Evolutionary conservation across 768 basidiomycete species (phyloP).

Genomic region (Podaxis sp.): DNA sequence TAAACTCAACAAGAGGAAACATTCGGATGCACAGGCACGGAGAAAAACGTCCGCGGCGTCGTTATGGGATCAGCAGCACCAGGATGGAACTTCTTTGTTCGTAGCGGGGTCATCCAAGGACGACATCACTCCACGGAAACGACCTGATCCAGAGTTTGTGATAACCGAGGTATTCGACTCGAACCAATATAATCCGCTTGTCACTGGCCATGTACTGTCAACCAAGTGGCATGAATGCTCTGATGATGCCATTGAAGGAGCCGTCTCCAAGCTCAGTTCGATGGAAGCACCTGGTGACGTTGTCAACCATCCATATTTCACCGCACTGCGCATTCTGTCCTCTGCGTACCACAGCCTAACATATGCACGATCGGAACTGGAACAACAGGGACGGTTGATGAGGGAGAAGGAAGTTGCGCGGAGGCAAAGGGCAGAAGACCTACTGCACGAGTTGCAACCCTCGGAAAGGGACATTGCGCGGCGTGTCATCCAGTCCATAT

Average conservation of each 20-base stretch:
- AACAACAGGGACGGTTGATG: slow-evolving; percentile 51
- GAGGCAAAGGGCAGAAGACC: slow-evolving; percentile 48
- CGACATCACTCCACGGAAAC: slow-evolving; percentile 18
- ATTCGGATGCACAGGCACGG: slow-evolving; percentile 22
- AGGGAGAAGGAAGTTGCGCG: slow-evolving; percentile 61
- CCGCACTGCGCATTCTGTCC: slow-evolving; percentile 68
- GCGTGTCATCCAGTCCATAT: slow-evolving; percentile 66
- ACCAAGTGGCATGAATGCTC: slow-evolving; percentile 79
- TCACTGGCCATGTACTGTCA: slow-evolving; percentile 52
- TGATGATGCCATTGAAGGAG: slow-evolving; percentile 69
- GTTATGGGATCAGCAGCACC: slow-evolving; percentile 36
- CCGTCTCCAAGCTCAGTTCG: slow-evolving; percentile 50
- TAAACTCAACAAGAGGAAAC: slow-evolving; percentile 35
- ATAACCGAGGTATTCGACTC: slow-evolving; percentile 35
- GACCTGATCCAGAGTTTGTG: slow-evolving; percentile 27
- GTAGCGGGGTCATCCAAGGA: slow-evolving; percentile 42
- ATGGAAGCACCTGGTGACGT: slow-evolving; percentile 48
- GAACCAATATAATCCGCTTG: slow-evolving; percentile 29
- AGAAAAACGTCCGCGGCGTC: slow-evolving; percentile 34
- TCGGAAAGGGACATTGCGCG: slow-evolving; percentile 69
- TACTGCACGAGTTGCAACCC: slow-evolving; percentile 56
- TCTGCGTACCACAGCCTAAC: slow-evolving; percentile 61
- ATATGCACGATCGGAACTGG: slow-evolving; percentile 59
- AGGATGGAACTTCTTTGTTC: slow-evolving; percentile 32
- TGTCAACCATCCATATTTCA: slow-evolving; percentile 59